Evolutionary conservation across 2,329 filamentous ascomycete species (phyloP).

Genomic region (Aspergillus sp.): DNA sequence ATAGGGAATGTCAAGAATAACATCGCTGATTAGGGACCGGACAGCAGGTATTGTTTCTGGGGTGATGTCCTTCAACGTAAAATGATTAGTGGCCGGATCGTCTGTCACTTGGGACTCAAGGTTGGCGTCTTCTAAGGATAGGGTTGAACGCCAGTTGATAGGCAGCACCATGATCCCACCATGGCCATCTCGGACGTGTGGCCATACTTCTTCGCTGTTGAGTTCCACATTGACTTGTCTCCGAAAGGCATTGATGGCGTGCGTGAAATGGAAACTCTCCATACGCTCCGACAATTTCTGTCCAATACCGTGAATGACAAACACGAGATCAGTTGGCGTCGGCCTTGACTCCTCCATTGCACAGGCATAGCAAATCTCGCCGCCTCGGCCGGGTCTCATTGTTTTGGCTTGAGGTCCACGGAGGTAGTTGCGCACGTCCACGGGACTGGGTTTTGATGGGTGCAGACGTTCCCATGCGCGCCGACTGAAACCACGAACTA

Average conservation of each 20-base stretch:
- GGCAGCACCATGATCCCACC: constrained; percentile 93
- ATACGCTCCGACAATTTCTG: constrained; percentile 94
- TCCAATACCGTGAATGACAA: constrained; percentile 93
- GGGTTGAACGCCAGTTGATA: constrained; percentile 86
- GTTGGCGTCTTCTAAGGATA: constrained; percentile 82
- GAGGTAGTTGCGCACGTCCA: constrained; percentile 44
- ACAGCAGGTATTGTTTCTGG: constrained; percentile 86
- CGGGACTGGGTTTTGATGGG: constrained; percentile 47
- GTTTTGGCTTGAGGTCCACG: constrained; percentile 38
- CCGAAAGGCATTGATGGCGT: constrained; percentile 88
- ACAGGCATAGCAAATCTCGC: constrained; percentile 55
- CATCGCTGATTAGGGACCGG: constrained; percentile 90
- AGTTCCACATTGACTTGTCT: constrained; percentile 84
- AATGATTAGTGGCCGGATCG: constrained; percentile 61
- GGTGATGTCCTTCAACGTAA: constrained; percentile 82
- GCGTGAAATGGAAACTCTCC: constrained; percentile 96
- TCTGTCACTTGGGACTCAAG: constrained; percentile 53
- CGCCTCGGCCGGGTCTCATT: constrained; percentile 22
- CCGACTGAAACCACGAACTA: constrained; percentile 86
- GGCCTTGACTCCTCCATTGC: constrained; percentile 62
- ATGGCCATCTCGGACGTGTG: constrained; percentile 71
- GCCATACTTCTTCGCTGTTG: constrained; percentile 69
- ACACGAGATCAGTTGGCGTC: constrained; percentile 79
- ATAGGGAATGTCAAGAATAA: constrained; percentile 98
- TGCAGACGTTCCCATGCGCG: constrained; percentile 73